Base-by-base conservation (phyloP, 768 basidiomycete species). In the Boletus barrowsii region DNA sequence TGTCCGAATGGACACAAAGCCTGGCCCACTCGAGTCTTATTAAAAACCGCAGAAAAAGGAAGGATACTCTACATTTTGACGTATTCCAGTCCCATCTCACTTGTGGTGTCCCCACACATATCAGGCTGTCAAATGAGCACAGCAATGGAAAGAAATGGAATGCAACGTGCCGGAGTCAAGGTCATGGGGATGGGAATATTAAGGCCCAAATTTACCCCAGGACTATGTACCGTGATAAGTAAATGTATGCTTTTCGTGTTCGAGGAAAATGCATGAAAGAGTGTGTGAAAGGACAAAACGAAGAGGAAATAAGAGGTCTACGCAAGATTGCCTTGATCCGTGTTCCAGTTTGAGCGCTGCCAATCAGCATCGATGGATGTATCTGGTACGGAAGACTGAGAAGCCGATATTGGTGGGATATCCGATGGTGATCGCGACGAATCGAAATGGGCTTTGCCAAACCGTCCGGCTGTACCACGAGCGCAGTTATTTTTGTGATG, bases 401-500 rank as follows among this genome's bases (percentile, higher is more conserved):
- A 37, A 36, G 18, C 47, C 9, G 54, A 22, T 24, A 8, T 49
- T 18, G 47, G 49, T 42, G 53, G 67, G 11, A 37, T 39, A 42
- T 66, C 58, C 5, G 58, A n/a, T n/a, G 64, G 51, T 15, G 59
- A 55, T 48, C 67, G 66, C 30, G 43, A 26, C 26, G 41, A 41
- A 29, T 66, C 62, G 13, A 62, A 56, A 26, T 60, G 26, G 29
- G 50, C 36, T 26, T 60, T 68, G 10, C 51, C 30, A 53, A 57
- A 60, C 17, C 68, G 66, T 39, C 65, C 58, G 49, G 47, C 47
- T 20, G 55, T 29, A 40, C 57, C 57, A 29, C 70, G 68, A 41
- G 35, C 14, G 41, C 58, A 54, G 41, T 49, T 68, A 22, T 59
- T 64, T 54, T 65, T 69, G 49, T 69, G 61, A 39, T 68, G 55